Evolutionary conservation across 106 monocot genomes (phyloP).

Genomic region (Iris macrosiphon): DNA sequence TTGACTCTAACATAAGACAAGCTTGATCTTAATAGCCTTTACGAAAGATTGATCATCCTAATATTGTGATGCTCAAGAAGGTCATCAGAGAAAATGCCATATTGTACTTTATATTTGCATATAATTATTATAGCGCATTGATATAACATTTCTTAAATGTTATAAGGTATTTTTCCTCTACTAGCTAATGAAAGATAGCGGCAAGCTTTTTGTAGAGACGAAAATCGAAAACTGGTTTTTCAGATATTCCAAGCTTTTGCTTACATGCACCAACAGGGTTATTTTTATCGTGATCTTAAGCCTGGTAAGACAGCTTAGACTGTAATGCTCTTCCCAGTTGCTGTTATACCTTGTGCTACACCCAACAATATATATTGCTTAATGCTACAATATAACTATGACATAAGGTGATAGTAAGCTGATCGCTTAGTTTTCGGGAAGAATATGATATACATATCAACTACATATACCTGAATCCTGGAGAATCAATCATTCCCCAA

Average conservation of each 20-base stretch:
- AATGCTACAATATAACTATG: no score
- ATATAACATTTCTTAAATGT: constrained; percentile 3
- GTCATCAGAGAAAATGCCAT: constrained; percentile 87
- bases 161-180: constrained; percentile 78
- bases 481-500: no score
- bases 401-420: no score
- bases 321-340: no score
- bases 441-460: no score
- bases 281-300: constrained; percentile 91
- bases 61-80: constrained; percentile 95
- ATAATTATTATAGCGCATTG: no score
- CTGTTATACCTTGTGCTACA: no score
- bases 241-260: constrained; percentile 88
- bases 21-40: constrained; percentile 49
- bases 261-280: constrained; percentile 84
- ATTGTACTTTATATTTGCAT: constrained; percentile 83
- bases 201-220: constrained; percentile 54
- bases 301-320: no score
- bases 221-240: constrained; percentile 83
- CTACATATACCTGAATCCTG: no score
- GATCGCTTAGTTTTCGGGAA: no score
- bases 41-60: constrained; percentile 93
- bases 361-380: no score
- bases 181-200: constrained; percentile 75
- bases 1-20: not conserved